Base-by-base conservation (phyloP, 2,329 filamentous ascomycete genomes). In the Hortaea werneckii region DNA sequence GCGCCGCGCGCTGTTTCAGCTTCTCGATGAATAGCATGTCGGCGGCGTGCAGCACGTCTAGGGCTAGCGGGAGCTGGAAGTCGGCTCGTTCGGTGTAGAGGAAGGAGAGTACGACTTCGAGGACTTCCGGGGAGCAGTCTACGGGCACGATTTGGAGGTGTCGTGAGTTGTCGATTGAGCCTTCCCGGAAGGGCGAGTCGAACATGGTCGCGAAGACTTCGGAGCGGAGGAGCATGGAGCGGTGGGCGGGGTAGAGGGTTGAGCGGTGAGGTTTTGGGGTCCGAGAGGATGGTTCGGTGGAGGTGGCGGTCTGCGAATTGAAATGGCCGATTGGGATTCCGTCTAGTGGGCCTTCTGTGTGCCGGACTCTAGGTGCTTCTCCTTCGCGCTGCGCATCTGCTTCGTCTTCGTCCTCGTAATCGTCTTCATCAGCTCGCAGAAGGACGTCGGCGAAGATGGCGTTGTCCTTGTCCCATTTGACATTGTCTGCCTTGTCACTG, bases 161-260 rank as follows among this genome's bases (percentile, higher is more conserved):
- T n/a, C 50, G 40, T 3, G 79, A 76, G n/a, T 78, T 68, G 58
- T 89, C 84, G 32, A 35, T 35, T 9, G 9, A 9, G 3, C 88
- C 86, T 67, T 98, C 92, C 53, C 80, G 73, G 65, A 95, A 98
- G 4, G 79, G 73, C 30, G 87, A 89, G 2, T 81, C 84, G 63
- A 96, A 96, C 90, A 96, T 96, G 46, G 81, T 84, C 48, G 82
- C 77, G 66, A 96, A 96, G 64, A 94, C 95, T 47, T 90, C 87
- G 43, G 87, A 94, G 35, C 92, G 83, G 44, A 95, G 78, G 29
- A 98, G 79, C 80, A 96, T 94, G 7, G 90, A 87, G 58, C 87
- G 86, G 67, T 98, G 92, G 0, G 76, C 87, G 1, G 92, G 90
- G 59, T 85, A 96, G 1, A 96, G 67, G 0, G 82, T 74, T 0